Conservation (phyloP, 2,329 filamentous ascomycete genomes). For the Fusarium algeriense region DNA sequence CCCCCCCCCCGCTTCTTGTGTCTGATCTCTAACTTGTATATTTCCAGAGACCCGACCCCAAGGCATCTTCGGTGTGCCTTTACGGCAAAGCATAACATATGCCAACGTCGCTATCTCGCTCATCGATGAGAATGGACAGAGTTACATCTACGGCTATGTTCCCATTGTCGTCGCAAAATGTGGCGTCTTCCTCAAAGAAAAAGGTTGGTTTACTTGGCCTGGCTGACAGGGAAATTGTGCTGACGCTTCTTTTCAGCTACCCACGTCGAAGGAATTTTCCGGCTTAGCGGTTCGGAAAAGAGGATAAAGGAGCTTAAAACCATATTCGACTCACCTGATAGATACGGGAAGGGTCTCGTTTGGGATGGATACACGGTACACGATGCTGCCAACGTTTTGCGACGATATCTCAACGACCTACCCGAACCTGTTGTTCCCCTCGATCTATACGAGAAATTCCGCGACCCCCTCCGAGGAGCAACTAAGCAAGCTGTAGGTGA, state of each 20-base stretch:
- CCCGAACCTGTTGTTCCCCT: conserved; percentile 97
- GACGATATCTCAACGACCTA: conserved; percentile 94
- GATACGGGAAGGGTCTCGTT: conserved; percentile 95
- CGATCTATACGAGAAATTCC: conserved; percentile 91
- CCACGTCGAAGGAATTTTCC: conserved; percentile 95
- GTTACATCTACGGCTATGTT: conserved; percentile 98
- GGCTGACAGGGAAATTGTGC: conserved; percentile 8
- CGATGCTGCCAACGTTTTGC: conserved; percentile 95
- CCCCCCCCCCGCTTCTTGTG: not conserved
- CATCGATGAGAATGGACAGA: conserved; percentile 90
- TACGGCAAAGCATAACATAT: conserved; percentile 95
- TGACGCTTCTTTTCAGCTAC: conserved; percentile 73
- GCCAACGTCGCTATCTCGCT: conserved; percentile 98
- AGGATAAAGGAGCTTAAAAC: conserved; percentile 96
- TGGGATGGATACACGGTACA: conserved; percentile 99
- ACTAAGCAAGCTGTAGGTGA: conserved; percentile 80
- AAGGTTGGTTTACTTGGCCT: conserved; percentile 72
- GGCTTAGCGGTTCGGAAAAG: conserved; percentile 94
- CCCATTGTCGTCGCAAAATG: conserved; percentile 99
- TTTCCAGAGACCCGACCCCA: conserved; percentile 63
- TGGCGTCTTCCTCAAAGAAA: conserved; percentile 96
- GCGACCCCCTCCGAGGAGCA: conserved; percentile 79
- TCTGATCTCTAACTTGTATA: conserved; percentile 38
- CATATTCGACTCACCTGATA: conserved; percentile 92
- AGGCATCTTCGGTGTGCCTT: conserved; percentile 93